A percentile compares a stretch with the other conserved stretches of the same genome.
phyloP scores from a whole-genome alignment of 768 basidiomycete species.

The Tylopilus sp. region DNA sequence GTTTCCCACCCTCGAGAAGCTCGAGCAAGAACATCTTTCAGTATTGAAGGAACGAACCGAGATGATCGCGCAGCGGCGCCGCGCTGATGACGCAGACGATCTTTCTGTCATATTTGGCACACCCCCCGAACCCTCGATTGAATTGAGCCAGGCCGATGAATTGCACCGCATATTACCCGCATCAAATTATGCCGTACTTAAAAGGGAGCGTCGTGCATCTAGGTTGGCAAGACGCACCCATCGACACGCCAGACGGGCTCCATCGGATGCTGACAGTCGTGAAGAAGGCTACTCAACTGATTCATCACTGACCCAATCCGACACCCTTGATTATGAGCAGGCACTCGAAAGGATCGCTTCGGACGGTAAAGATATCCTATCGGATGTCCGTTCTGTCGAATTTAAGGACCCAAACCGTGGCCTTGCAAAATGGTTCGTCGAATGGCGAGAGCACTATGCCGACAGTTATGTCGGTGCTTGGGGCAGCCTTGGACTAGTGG shows the following conservation, averaged over 20 bases:
- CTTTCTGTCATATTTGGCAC: conserved; percentile 64
- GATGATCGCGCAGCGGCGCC: conserved; percentile 65
- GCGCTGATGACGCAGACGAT: conserved; percentile 80
- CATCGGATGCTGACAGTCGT: conserved; percentile 20
- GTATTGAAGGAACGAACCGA: conserved; percentile 71
- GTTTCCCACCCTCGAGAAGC: conserved; percentile 75
- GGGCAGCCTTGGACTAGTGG: conserved; percentile 82
- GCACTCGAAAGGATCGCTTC: conserved; percentile 55
- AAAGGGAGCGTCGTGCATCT: conserved; percentile 55
- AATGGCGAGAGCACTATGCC: conserved; percentile 72
- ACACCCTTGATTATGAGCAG: conserved; percentile 62
- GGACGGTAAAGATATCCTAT: conserved; percentile 56
- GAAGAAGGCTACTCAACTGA: conserved; percentile 92
- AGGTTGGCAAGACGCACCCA: conserved; percentile 53
- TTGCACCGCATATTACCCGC: conserved; percentile 50
- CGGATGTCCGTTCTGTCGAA: conserved; percentile 81
- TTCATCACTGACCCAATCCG: conserved; percentile 61
- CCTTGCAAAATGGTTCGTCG: conserved; percentile 57
- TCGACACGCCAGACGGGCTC: conserved; percentile 35
- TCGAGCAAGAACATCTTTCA: conserved; percentile 72
- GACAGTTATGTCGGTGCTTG: conserved; percentile 88
- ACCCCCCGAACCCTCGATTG: conserved; percentile 33
- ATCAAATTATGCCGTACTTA: conserved; percentile 42
- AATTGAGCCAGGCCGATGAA: conserved; percentile 55
- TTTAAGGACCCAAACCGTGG: conserved; percentile 79